Conservation (phyloP, 805 yeast genomes). For the Clavispora phyllophila region DNA sequence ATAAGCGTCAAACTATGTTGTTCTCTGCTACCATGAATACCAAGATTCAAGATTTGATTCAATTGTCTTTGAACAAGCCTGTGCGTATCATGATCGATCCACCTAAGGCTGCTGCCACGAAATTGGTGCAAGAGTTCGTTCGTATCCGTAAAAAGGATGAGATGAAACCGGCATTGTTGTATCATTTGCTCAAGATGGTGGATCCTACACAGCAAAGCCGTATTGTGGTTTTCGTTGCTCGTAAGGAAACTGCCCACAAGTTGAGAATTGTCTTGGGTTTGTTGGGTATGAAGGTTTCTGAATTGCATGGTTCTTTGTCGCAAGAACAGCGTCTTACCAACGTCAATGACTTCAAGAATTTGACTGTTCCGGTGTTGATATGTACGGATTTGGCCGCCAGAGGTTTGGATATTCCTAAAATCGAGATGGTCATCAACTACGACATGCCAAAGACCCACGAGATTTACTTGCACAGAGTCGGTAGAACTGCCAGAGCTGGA, state of each 20-base stretch:
- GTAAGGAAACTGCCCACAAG: conserved; percentile 87
- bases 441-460: conserved; percentile 95
- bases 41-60: conserved; percentile 79
- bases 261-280: conserved; percentile 73
- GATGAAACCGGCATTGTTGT: conserved; percentile 77
- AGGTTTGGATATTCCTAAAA: conserved; percentile 98
- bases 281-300: conserved; percentile 71
- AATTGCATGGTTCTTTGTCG: conserved; percentile 75
- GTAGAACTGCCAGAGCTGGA: conserved; percentile 99
- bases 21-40: conserved; percentile 99
- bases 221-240: conserved; percentile 84
- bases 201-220: conserved; percentile 62
- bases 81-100: conserved; percentile 95
- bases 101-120: conserved; percentile 90
- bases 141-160: conserved; percentile 87
- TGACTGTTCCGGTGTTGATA: conserved; percentile 78
- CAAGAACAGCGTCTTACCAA: conserved; percentile 91
- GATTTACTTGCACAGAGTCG: conserved; percentile 92
- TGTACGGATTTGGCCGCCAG: conserved; percentile 99
- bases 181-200: conserved; percentile 61
- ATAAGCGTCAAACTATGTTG: conserved; percentile 86
- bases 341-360: conserved; percentile 75
- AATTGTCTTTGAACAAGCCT: conserved; percentile 83
- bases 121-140: conserved; percentile 87
- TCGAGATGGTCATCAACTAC: conserved; percentile 88